Evolutionary conservation across 441 rosid species (phyloP), one percentile per base, ranked within the genome.

Genomic region (Jatropha podagrica): DNA sequence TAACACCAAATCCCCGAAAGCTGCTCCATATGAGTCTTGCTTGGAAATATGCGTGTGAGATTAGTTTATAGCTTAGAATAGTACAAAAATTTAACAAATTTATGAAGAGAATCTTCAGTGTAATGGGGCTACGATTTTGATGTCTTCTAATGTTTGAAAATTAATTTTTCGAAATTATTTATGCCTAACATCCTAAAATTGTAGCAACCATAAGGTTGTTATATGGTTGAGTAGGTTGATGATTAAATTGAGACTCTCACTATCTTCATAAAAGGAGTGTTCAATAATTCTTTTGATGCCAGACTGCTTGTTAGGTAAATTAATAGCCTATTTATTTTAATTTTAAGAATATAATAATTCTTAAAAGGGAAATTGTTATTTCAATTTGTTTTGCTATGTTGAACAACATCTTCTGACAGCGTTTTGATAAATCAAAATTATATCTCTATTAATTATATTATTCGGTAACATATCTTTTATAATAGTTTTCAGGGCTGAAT

Each of bases 121-220:
- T 44, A 59, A 77, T 68, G 74, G 77, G 71, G 9, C 52, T 62
- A 23, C 37, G 78, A 74, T 69, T 74, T 38, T 48, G 46, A 5
- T 65, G 49, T 7, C n/a, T 13, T 8, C 20, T 4, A 69, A 27
- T 27, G 12, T 20, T 60, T 27, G 26, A 56, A 7, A 17, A n/a
- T 37, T 20, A 5, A 55, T 52, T 23, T 70, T 74, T 46, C 32
- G 2, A 32, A 32, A 27, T 69, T 66, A 26, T 15, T 52, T 27
- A 26, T 58, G 72, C 69, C 76, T 65, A 71, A 66, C 69, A 71
- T 38, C 67, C 62, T 70, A 61, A 74, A 64, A 26, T 48, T 46
- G 63, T 64, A 49, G 66, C 71, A 70, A 49, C 68, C 11, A 48
- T 13, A 64, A 46, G 72, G 62, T 48, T 20, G 72, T 26, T 58